phyloP scores from a whole-genome alignment of 805 yeast genomes.

The Groenewaldozyma salmanticensis region DNA sequence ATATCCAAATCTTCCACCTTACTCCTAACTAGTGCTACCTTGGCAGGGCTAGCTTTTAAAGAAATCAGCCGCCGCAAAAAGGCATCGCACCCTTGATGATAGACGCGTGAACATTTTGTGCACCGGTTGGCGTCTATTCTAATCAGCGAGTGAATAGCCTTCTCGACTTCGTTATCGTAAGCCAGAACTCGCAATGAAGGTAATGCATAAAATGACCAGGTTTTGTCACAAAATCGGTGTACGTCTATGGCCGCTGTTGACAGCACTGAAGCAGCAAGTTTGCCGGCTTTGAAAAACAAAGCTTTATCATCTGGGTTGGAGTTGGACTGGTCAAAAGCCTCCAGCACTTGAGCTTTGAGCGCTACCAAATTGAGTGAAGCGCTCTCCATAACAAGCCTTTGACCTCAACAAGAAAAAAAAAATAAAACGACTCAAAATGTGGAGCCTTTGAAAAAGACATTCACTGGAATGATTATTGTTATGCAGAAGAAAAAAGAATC shows the following conservation, averaged over 20 bases:
- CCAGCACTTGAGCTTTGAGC: no score
- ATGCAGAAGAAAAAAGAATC: no score
- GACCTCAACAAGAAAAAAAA: no score
- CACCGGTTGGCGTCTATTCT: not conserved
- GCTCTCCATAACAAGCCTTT: no score
- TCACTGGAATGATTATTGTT: no score
- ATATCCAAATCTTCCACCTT: not conserved
- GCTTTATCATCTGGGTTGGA: no score
- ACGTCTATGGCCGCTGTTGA: not conserved
- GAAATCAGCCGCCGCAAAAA: not conserved
- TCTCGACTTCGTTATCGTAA: not conserved
- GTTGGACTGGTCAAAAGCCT: no score
- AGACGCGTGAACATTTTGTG: not conserved
- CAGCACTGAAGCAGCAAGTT: no score
- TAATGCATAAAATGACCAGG: not conserved
- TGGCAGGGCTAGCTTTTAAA: not conserved
- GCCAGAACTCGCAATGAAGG: not conserved
- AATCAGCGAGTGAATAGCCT: not conserved
- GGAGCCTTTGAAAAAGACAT: not conserved
- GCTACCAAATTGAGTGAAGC: no score
- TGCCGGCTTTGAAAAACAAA: no score
- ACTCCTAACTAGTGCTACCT: not conserved
- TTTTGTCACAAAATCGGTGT: not conserved
- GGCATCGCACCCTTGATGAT: not conserved
- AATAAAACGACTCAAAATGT: no score